Evolutionary conservation across 306 rosid species (phyloP).

Genomic region (Alnus rubra): DNA sequence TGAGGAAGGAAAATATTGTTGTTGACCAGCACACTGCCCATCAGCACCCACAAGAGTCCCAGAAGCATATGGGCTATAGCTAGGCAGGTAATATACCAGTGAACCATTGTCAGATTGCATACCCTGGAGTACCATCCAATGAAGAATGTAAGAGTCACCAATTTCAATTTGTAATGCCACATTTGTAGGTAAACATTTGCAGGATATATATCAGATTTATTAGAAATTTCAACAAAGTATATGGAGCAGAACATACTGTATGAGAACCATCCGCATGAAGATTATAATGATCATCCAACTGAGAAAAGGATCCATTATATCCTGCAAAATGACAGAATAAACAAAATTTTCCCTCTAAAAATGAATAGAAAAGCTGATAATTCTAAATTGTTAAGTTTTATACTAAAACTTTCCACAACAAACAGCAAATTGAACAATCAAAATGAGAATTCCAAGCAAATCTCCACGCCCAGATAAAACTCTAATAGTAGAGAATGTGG

Average conservation of each 20-base stretch:
- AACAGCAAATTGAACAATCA: constrained; percentile 1
- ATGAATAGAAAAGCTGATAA: neutral
- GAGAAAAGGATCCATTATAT: constrained; percentile 38
- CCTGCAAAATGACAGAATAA: constrained; percentile 34
- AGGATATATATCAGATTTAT: neutral
- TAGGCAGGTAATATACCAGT: constrained; percentile 35
- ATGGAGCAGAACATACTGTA: constrained; percentile 32
- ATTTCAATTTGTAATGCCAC: neutral
- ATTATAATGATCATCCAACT: constrained; percentile 23
- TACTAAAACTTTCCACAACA: neutral
- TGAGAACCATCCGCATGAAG: constrained; percentile 29
- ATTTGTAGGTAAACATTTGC: neutral
- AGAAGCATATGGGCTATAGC: constrained; percentile 33
- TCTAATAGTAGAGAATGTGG: neutral
- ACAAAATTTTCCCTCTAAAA: neutral
- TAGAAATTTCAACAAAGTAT: neutral
- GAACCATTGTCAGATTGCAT: constrained; percentile 35
- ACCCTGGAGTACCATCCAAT: constrained; percentile 36
- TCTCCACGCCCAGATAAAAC: too few species aligned
- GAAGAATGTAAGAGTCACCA: neutral
- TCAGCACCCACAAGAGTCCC: constrained; percentile 40
- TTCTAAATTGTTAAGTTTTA: neutral
- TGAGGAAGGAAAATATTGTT: constrained; percentile 47
- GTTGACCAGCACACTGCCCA: constrained; percentile 43
- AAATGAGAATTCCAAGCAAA: neutral